These are phyloP conservation scores for Cryptococcus wingfieldii DNA, from an alignment of 1,284 basidiomycete genomes.

Conservation along the genomic window DNA sequence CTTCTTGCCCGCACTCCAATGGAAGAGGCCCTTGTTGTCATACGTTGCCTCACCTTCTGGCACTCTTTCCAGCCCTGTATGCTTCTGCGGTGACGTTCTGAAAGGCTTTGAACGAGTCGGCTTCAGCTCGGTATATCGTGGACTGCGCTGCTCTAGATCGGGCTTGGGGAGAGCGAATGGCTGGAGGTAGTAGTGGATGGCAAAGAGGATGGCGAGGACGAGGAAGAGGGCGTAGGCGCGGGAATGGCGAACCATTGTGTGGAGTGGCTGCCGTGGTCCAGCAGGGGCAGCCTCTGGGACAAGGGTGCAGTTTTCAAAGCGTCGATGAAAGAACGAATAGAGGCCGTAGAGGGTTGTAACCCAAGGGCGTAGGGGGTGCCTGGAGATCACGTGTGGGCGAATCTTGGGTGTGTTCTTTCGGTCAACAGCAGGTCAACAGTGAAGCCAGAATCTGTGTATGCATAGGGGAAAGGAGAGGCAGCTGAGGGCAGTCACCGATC, in stretches of 20 bases:
- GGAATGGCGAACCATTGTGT: neutral
- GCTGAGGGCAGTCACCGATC: no score
- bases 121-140: neutral
- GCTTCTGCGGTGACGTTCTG: neutral
- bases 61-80: neutral
- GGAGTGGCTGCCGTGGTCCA: no score
- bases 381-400: no score
- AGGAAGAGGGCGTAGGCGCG: neutral
- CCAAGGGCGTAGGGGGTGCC: no score
- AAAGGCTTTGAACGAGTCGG: neutral
- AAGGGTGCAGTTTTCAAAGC: no score
- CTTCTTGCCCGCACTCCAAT: neutral
- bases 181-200: conserved; percentile 4
- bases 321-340: no score
- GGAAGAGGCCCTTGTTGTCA: conserved; percentile 9
- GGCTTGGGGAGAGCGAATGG: conserved; percentile 1
- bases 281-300: no score
- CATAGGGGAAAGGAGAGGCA: no score
- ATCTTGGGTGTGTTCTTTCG: no score
- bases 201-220: neutral
- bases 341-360: no score
- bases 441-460: no score
- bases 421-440: no score
- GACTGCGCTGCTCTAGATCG: neutral
- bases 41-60: neutral